These are phyloP conservation scores for Lecanosticta acicola DNA, from an alignment of 2,329 filamentous ascomycete genomes.

Conservation along the genomic window DNA sequence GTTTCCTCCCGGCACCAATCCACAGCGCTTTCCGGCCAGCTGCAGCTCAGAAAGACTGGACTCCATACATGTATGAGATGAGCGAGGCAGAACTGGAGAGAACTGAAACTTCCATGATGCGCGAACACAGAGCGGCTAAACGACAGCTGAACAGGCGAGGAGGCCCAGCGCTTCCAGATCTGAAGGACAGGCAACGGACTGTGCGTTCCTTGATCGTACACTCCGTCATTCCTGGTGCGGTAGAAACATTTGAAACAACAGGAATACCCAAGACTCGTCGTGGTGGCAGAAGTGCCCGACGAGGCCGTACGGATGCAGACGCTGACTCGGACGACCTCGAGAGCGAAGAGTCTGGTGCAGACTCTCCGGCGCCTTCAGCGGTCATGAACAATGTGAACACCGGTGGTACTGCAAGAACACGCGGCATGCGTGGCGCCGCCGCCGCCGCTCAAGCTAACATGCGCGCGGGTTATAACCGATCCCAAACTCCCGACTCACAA, in stretches of 20 bases:
- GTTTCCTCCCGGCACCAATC: constrained; percentile 80
- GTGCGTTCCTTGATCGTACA: constrained; percentile 90
- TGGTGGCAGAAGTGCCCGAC: constrained; percentile 39
- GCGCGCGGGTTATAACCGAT: constrained; percentile 65
- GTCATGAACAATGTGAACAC: constrained; percentile 54
- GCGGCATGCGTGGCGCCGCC: constrained; percentile 84
- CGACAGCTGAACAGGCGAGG: constrained; percentile 89
- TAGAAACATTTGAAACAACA: constrained; percentile 72
- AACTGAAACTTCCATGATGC: constrained; percentile 85
- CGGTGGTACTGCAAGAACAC: constrained; percentile 77
- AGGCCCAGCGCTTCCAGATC: constrained; percentile 86
- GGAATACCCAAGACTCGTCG: constrained; percentile 67
- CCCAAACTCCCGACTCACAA: constrained; percentile 78
- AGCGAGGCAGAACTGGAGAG: constrained; percentile 84
- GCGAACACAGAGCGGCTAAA: constrained; percentile 91
- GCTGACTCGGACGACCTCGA: constrained; percentile 88
- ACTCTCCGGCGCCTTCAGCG: constrained; percentile 50
- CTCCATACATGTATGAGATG: constrained; percentile 88
- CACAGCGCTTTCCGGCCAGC: constrained; percentile 80
- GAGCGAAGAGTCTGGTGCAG: constrained; percentile 78
- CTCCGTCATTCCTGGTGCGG: constrained; percentile 83
- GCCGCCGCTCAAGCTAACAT: constrained; percentile 82
- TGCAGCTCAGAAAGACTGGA: constrained; percentile 89
- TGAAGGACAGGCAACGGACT: constrained; percentile 89
- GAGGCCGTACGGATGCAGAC: constrained; percentile 53